Percentiles rank a stretch among this genome's conserved stretches.
phyloP scores from a whole-genome alignment of 2,329 filamentous ascomycete species.

The Ceratocystis albifundus region DNA sequence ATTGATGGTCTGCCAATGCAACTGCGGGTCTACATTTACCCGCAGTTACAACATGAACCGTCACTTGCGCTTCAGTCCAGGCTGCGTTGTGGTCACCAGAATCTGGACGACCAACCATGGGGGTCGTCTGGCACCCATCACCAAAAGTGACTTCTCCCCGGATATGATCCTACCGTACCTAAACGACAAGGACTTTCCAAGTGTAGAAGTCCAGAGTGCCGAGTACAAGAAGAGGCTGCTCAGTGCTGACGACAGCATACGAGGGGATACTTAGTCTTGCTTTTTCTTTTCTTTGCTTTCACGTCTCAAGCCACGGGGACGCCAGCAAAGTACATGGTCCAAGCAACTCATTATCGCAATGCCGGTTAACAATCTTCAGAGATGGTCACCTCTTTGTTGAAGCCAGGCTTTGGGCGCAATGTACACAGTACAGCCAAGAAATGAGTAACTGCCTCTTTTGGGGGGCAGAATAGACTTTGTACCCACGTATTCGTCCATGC shows the following conservation, averaged over 20 bases:
- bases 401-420: no score
- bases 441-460: not conserved
- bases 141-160: not conserved
- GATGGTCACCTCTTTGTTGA: no score
- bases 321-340: no score
- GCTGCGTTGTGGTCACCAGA: not conserved
- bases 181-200: not conserved
- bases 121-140: conserved; percentile 14
- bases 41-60: conserved; percentile 22
- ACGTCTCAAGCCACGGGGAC: no score
- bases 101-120: conserved; percentile 13
- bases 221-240: no score
- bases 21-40: conserved; percentile 16
- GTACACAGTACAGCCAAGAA: not conserved
- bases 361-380: no score
- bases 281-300: no score
- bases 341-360: no score
- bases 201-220: not conserved
- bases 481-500: not conserved
- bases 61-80: conserved; percentile 7
- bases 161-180: not conserved
- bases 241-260: no score
- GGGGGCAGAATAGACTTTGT: not conserved
- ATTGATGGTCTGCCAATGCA: conserved; percentile 16
- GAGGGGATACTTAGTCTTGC: no score